A percentile compares a stretch with the other conserved stretches of the same genome.
Evolutionary conservation across 768 basidiomycete genomes (phyloP).

Genomic region (Paxillus ammoniavirescens): DNA sequence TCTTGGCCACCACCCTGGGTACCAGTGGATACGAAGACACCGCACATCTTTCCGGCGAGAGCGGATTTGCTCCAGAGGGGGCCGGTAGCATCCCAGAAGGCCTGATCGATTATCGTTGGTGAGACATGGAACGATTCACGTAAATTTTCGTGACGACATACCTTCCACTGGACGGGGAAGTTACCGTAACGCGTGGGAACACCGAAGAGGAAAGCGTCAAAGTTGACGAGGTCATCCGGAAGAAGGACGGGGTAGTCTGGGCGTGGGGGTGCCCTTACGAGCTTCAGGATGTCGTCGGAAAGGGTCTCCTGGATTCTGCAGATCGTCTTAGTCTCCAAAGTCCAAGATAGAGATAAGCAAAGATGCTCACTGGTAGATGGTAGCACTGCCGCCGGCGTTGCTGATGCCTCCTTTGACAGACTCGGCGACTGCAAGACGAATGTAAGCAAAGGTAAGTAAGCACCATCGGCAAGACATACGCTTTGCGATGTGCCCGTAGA

Average conservation of each 20-base stretch:
- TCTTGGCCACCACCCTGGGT: constrained; percentile 51
- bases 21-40: constrained; percentile 46
- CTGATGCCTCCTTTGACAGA: constrained; percentile 40
- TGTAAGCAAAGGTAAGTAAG: background rate
- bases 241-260: constrained; percentile 48
- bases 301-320: constrained; percentile 81
- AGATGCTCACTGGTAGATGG: constrained; percentile 45
- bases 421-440: constrained; percentile 28
- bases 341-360: background rate
- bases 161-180: constrained; percentile 71
- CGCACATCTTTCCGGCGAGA: constrained; percentile 45
- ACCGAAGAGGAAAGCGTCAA: constrained; percentile 53
- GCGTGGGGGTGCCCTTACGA: constrained; percentile 72
- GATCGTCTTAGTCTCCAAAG: background rate
- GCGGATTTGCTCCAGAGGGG: constrained; percentile 42
- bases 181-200: constrained; percentile 80
- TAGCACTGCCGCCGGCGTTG: constrained; percentile 40
- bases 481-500: constrained; percentile 50
- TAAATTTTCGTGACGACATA: constrained; percentile 19
- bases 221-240: constrained; percentile 15
- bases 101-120: constrained; percentile 16
- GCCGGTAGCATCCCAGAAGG: constrained; percentile 52
- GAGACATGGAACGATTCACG: constrained; percentile 19
- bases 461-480: constrained; percentile 29
- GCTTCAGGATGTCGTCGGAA: constrained; percentile 60